Evolutionary conservation across 1,284 basidiomycete species (phyloP).

Genomic region (Trichosporon sp.): DNA sequence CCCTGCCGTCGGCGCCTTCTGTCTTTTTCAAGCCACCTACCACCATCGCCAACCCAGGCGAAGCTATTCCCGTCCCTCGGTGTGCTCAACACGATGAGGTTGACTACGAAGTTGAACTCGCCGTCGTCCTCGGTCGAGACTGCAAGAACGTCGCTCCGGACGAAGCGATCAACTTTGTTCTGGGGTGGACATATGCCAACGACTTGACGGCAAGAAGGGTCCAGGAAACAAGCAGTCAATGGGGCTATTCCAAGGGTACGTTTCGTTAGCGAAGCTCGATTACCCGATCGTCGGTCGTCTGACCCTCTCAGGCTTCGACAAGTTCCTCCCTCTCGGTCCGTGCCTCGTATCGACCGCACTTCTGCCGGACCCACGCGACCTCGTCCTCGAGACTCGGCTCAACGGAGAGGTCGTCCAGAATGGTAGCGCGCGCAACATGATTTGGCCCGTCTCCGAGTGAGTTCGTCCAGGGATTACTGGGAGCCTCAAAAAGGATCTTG

Average conservation of each 20-base stretch:
- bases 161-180: constrained; percentile 76
- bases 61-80: constrained; percentile 68
- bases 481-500: neutral
- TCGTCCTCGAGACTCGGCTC: constrained; percentile 68
- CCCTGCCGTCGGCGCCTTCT: constrained; percentile 64
- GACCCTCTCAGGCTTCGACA: constrained; percentile 62
- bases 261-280: constrained; percentile 21
- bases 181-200: constrained; percentile 77
- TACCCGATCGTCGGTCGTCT: constrained; percentile 43
- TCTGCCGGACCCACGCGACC: constrained; percentile 69
- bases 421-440: constrained; percentile 63
- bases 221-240: constrained; percentile 67
- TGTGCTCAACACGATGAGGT: constrained; percentile 70
- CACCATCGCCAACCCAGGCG: constrained; percentile 70
- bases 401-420: constrained; percentile 73
- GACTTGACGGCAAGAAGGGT: constrained; percentile 81
- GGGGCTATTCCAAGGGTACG: constrained; percentile 79
- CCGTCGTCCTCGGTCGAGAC: constrained; percentile 77
- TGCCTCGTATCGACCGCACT: constrained; percentile 68
- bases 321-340: constrained; percentile 67
- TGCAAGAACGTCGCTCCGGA: constrained; percentile 74
- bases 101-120: constrained; percentile 87
- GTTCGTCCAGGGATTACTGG: constrained; percentile 24
- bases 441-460: constrained; percentile 41
- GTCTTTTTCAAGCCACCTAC: constrained; percentile 79